Evolutionary conservation across 345 rosid species (phyloP), one percentile per base, ranked within the genome.

Genomic region (Aquilaria yunnanensis): DNA sequence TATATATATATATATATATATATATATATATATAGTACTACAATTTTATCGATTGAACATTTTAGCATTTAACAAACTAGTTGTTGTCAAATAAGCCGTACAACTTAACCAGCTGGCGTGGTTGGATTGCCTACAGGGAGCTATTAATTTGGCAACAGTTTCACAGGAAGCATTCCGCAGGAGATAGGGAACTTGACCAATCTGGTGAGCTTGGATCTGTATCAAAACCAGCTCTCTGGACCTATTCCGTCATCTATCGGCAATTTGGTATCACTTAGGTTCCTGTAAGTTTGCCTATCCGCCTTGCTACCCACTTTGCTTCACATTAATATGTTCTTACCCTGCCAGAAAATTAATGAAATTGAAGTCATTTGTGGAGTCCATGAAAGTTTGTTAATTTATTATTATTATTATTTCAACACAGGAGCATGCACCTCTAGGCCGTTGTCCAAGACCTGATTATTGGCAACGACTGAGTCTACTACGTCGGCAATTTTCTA

Each of bases 201-300:
- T 2, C 74, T 81, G n/a, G 57, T 75, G 63, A 56, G 68, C 70
- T 70, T 84, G 75, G 72, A 53, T 53, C 76, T 84, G 52, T 45
- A 68, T 8, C 32, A 47, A 4, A 81, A 84, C 68, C 47, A 49
- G 10, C 56, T 81, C 29, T 45, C 76, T 14, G 86, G 84, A 6
- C 12, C 64, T 31, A 74, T 84, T 29, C 84, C 83, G 23, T 7
- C 75, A 49, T 63, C 84, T 51, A 60, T 81, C 14, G 83, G 77
- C 60, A 74, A 74, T 54, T 57, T 81, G 63, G 41, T 14, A 12
- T 74, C 73, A 51, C 47, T 81, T 67, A 54, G 31, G 34, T 76
- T 63, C 53, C 4, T 83, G 82, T 83, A 72, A 56, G 77, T 73
- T 52, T 57, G 7, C 13, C 2, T 13, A 7, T 1, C 23, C 23